Base-by-base conservation (phyloP, 345 rosid species). In the Trapa incisa region DNA sequence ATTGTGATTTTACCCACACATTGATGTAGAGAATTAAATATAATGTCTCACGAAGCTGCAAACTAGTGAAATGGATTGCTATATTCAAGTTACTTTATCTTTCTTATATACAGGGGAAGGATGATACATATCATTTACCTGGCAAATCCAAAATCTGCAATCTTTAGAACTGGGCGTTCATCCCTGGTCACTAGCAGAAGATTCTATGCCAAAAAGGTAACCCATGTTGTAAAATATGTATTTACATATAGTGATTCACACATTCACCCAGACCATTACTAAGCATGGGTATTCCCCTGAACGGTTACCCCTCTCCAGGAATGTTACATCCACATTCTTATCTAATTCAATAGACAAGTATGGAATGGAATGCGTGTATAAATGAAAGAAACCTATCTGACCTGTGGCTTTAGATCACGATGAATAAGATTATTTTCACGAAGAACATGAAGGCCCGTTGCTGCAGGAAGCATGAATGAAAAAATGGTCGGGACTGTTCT, bases 81-180 rank as follows among this genome's bases (percentile, higher is more conserved):
- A 7, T 48, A 47, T 52, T 37, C 32, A 17, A 29, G 32, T 29
- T 16, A 2, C 29, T 37, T 42, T 52, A 48, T 5, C 53, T 16
- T 2, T 43, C 42, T 17, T 35, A 69, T 14, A 50, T 39, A 32
- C 12, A 48, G 3, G 14, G 16, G n/a, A 42, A 2, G 14, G 16
- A 35, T 9, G 61, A 37, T 61, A 11, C 10, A 42, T 17, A 47
- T 35, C 63, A 53, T 10, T 71, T 84, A 91, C 99, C 99, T 91
- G 64, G 99, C 99, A 84, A 95, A 95, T 79, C 99, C 97, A 80
- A 95, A 95, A 79, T 95, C 99, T 4, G 99, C 99, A 74, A 95
- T 91, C 89, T 89, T 95, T 80, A 95, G 72, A 72, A 76, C 80
- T 65, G 92, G 86, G 73, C 71, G 80, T 64, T 77, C 69, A 37